Percentiles rank a stretch among this genome's conserved stretches.
Evolutionary conservation across 2,329 filamentous ascomycete species (phyloP).

Genomic region (Botrytis medusae): DNA sequence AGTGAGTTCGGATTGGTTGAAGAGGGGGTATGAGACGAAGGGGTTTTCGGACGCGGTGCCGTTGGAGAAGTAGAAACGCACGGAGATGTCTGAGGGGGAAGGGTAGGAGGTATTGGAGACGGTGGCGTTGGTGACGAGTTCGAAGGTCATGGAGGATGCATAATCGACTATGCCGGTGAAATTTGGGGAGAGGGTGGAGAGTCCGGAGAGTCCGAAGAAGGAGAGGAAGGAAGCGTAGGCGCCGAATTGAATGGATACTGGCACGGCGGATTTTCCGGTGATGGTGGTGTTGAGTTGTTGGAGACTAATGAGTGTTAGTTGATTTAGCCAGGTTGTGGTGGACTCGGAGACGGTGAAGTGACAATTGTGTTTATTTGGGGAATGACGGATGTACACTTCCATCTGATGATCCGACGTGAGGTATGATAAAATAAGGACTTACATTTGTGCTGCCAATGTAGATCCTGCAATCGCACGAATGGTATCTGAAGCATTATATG

Average conservation of each 20-base stretch:
- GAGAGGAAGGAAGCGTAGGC: slow-evolving; percentile 62
- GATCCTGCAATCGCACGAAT: slow-evolving; percentile 58
- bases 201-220: slow-evolving; percentile 60
- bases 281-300: slow-evolving; percentile 54
- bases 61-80: slow-evolving; percentile 63
- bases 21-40: slow-evolving; percentile 54
- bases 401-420: background rate
- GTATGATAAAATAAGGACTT: slow-evolving; percentile 3
- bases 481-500: slow-evolving; percentile 74
- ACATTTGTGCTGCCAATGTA: slow-evolving; percentile 56
- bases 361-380: background rate
- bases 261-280: slow-evolving; percentile 45
- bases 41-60: slow-evolving; percentile 49
- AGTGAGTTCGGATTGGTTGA: slow-evolving; percentile 54
- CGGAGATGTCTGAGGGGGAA: slow-evolving; percentile 48
- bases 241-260: slow-evolving; percentile 57
- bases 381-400: slow-evolving; percentile 7
- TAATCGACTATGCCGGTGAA: slow-evolving; percentile 84
- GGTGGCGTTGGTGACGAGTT: slow-evolving; percentile 60
- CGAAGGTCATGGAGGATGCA: slow-evolving; percentile 77
- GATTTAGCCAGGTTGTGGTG: background rate
- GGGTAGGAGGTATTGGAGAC: slow-evolving; percentile 50
- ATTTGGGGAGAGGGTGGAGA: slow-evolving; percentile 52
- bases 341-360: background rate
- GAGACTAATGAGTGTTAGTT: slow-evolving; percentile 34